Base-by-base conservation (phyloP, 352 stramenopile genomes). In the Phytophthora crassamura region DNA sequence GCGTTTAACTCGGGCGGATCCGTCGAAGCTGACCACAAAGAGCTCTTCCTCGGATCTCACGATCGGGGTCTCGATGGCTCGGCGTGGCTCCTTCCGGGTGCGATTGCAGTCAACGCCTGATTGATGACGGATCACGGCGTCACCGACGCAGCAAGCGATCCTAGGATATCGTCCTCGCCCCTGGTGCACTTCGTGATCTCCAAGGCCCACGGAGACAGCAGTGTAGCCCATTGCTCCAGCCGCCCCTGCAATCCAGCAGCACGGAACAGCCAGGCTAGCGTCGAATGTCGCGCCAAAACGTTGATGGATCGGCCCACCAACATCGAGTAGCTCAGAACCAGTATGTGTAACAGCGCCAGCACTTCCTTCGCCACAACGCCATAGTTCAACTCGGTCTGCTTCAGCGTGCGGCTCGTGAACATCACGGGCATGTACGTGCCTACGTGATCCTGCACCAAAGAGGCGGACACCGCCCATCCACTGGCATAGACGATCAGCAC, bases 11-110 rank as follows among this genome's bases (percentile, higher is more conserved):
- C 35, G 34, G 9, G 59, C 53, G 0, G 62, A 75, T 39, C 57
- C 67, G 18, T 69, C 57, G 20, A 75, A 75, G 11, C 56, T 65
- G 0, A 68, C 43, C 0, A 69, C 56, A 2, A 46, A 35, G 0
- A 55, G 7, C 0, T 47, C 33, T 36, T 69, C 59, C 3, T 54
- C 42, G 2, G 8, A 14, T 30, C 25, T 8, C 0, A 65, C 34
- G 1, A 34, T 67, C 0, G 66, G 54, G 11, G n/a, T 18, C 7
- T 36, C 5, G 25, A 43, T 22, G 6, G 7, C 7, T 2, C 48
- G 32, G 5, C 7, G 16, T 1, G 30, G 38, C 3, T 34, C 16
- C 9, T 51, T 57, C 4, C 18, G 1, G 34, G 53, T 1, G 41
- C 41, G 22, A 61, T 52, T 0, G 22, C 11, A 0, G 33, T n/a